These are phyloP conservation scores for Sphagnum contortum DNA, from an alignment of 225 moss, liverwort and hornwort genomes.

Conservation along the genomic window DNA sequence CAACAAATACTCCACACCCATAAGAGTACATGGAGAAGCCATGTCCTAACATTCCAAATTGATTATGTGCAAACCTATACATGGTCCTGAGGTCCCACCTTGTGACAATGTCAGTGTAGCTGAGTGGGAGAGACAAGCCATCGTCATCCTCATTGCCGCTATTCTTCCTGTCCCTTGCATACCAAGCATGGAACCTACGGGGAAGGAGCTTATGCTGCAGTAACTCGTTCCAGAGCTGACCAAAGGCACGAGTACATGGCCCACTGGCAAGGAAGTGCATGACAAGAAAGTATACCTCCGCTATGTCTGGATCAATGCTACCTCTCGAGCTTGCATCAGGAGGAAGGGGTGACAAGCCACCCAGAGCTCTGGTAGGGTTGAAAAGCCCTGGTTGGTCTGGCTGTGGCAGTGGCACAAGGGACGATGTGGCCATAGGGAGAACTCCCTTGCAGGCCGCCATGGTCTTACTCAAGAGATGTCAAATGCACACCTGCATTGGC, in stretches of 20 bases:
- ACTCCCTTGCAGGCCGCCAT: conserved; percentile 51
- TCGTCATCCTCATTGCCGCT: conserved; percentile 67
- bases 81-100: conserved; percentile 25
- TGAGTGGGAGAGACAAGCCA: conserved; percentile 80
- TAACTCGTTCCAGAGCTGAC: conserved; percentile 82
- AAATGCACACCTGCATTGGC: no score
- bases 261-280: conserved; percentile 88
- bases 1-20: no score
- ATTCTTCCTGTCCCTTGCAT: conserved; percentile 60
- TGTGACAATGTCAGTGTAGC: conserved; percentile 53
- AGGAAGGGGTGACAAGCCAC: conserved; percentile 3
- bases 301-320: conserved; percentile 40
- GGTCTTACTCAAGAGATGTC: conserved; percentile 6
- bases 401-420: conserved; percentile 18
- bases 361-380: conserved; percentile 19
- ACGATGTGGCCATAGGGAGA: conserved; percentile 19
- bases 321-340: conserved; percentile 5
- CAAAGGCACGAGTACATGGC: conserved; percentile 82
- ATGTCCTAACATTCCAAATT: no score
- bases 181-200: conserved; percentile 71
- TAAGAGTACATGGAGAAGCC: no score
- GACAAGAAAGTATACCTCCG: conserved; percentile 88
- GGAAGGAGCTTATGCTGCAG: conserved; percentile 84
- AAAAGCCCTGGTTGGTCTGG: conserved; percentile 17
- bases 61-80: no score